These are phyloP conservation scores for Tetrapisispora pingtungensis DNA, from an alignment of 805 yeast species.

Conservation along the genomic window DNA sequence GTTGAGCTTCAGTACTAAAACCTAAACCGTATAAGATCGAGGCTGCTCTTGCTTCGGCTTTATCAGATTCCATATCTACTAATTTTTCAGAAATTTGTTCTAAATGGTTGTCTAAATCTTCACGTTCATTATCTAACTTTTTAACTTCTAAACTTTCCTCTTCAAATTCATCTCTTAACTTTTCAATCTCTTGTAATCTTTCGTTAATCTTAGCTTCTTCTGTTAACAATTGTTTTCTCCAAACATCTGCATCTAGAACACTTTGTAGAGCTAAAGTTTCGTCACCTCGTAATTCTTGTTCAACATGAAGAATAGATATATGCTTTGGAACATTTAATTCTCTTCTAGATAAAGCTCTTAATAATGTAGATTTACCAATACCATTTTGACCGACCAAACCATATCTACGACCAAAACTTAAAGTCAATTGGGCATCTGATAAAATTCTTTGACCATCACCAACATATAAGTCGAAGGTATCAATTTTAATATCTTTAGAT, in stretches of 20 bases:
- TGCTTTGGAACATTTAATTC: conserved; percentile 91
- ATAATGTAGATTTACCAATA: conserved; percentile 94
- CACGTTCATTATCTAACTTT: conserved; percentile 81
- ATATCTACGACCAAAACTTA: conserved; percentile 87
- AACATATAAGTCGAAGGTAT: conserved; percentile 85
- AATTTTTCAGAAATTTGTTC: conserved; percentile 74
- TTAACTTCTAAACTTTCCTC: conserved; percentile 65
- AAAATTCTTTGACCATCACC: conserved; percentile 93
- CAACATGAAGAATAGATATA: conserved; percentile 91
- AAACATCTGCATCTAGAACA: conserved; percentile 97
- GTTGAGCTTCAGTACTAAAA: conserved; percentile 79
- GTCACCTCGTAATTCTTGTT: conserved; percentile 93
- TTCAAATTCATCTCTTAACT: conserved; percentile 58
- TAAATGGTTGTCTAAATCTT: conserved; percentile 70
- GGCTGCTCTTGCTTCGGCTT: conserved; percentile 96
- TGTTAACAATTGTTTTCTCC: conserved; percentile 81
- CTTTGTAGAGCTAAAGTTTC: conserved; percentile 85
- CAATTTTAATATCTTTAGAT: conserved; percentile 92
- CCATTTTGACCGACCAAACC: conserved; percentile 99
- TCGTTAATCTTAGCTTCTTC: conserved; percentile 71
- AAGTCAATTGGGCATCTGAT: conserved; percentile 75
- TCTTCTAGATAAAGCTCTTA: conserved; percentile 86
- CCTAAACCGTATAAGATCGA: conserved; percentile 88
- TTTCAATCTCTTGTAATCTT: conserved; percentile 66
- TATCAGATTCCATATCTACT: conserved; percentile 90